Evolutionary conservation across 192 early-diverging fungal genomes (phyloP).

Genomic region (Glomus cerebriforme): DNA sequence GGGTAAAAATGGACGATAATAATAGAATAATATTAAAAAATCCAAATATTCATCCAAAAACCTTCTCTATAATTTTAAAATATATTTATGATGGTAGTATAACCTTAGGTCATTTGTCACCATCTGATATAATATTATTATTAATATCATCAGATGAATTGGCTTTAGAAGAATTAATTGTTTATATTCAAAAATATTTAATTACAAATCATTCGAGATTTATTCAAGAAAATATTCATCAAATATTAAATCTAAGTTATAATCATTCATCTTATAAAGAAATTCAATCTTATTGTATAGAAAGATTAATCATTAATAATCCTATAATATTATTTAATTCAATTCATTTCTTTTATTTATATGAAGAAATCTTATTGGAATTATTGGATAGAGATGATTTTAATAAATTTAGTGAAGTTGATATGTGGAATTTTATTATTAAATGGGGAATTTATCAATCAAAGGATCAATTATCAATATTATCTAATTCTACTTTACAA

Average conservation of each 20-base stretch:
- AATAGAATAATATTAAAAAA: constrained; percentile 4
- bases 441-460: constrained; percentile 13
- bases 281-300: constrained; percentile 7
- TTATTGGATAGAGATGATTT: constrained; percentile 23
- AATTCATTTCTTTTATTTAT: neutral
- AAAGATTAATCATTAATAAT: neutral
- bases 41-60: constrained; percentile 1
- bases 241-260: neutral
- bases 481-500: neutral
- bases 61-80: neutral
- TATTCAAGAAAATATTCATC: constrained; percentile 6
- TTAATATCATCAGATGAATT: constrained; percentile 23
- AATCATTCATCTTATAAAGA: neutral
- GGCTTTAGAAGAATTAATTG: neutral
- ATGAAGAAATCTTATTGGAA: constrained; percentile 1
- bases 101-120: neutral
- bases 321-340: constrained; percentile 1
- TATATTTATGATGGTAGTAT: constrained; percentile 24
- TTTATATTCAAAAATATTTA: constrained; percentile 9
- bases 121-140: constrained; percentile 7
- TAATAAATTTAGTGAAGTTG: constrained; percentile 5
- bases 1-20: constrained; percentile 9
- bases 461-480: neutral
- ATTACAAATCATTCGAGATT: neutral
- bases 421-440: constrained; percentile 2